Base-by-base conservation (phyloP, 306 rosid genomes). In the Acmispon strigosus region DNA sequence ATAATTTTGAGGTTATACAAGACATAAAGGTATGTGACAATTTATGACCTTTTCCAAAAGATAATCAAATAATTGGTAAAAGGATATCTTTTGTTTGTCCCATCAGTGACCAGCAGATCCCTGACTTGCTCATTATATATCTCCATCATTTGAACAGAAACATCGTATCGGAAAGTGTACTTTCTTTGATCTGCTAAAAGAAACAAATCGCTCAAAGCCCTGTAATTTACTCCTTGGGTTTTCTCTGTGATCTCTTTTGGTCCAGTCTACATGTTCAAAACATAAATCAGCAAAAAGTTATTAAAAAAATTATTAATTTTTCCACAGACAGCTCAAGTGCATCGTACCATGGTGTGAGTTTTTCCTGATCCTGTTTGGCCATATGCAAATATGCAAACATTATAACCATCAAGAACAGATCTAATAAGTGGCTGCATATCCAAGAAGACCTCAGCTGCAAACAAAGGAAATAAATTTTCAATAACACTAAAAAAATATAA, bases 341-440 rank as follows among this genome's bases (percentile, higher is more conserved):
- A 62, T 44, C 73, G 16, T 87, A 92, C 97, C 97, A 92, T 92
- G 10, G 97, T 92, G 81, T 62, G 81, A 60, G 97, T 92, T 81
- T 92, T 92, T 73, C 97, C 97, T 12, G 97, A 92, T 79, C 97
- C 97, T 9, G 97, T 92, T 79, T 92, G 97, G 55, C 97, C 97
- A 48, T 92, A 92, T 29, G 97, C 97, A 81, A 91, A 92, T 77
- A 92, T 92, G 86, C 97, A 92, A 54, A 92, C 96, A 79, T 92
- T 92, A 74, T 49, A 92, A 54, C 97, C 97, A 73, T 92, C 97
- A 68, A 92, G 97, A 58, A 89, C 96, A 27, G 97, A 92, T 55
- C 97, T 88, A 74, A 92, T 63, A 29, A 92, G 86, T 75, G 97
- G 97, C 56, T 89, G 94, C 97, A 92, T 89, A 70, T 92, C 97